Evolutionary conservation across 306 rosid species (phyloP).

Genomic region (Purshia tridentata): DNA sequence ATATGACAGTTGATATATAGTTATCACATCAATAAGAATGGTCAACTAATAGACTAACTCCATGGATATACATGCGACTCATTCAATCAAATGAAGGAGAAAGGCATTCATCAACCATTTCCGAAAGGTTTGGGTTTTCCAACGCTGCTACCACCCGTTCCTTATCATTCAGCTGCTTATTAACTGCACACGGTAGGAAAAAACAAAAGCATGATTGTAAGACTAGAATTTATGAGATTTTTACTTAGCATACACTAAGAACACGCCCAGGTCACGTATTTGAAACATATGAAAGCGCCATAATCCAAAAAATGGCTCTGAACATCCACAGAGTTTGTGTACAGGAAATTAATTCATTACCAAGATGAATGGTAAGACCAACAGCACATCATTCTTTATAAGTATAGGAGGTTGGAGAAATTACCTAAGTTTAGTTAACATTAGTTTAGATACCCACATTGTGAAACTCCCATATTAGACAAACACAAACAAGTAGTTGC

Average conservation of each 20-base stretch:
- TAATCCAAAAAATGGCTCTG: background rate
- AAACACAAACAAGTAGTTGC: background rate
- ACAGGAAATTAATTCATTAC: background rate
- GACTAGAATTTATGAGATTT: background rate
- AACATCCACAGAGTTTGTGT: background rate
- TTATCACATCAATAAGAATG: no score
- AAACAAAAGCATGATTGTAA: background rate
- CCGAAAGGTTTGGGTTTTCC: constrained; percentile 80
- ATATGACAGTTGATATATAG: no score
- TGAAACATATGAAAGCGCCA: background rate
- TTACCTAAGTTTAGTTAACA: no score
- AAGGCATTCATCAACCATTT: constrained; percentile 94
- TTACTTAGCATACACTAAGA: background rate
- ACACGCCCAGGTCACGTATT: background rate
- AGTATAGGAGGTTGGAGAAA: no score
- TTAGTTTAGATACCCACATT: background rate
- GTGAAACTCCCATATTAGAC: background rate
- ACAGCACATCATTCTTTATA: no score
- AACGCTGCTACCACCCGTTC: constrained; percentile 93
- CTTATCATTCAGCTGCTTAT: constrained; percentile 91
- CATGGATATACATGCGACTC: background rate
- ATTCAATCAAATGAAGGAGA: constrained; percentile 64
- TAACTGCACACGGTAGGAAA: constrained; percentile 49
- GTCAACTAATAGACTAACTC: no score
- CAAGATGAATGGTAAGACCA: background rate